Percentiles rank a stretch among this genome's conserved stretches.
Evolutionary conservation across 73 alveolate species (phyloP).

Genomic region (Urostyla sp.): DNA sequence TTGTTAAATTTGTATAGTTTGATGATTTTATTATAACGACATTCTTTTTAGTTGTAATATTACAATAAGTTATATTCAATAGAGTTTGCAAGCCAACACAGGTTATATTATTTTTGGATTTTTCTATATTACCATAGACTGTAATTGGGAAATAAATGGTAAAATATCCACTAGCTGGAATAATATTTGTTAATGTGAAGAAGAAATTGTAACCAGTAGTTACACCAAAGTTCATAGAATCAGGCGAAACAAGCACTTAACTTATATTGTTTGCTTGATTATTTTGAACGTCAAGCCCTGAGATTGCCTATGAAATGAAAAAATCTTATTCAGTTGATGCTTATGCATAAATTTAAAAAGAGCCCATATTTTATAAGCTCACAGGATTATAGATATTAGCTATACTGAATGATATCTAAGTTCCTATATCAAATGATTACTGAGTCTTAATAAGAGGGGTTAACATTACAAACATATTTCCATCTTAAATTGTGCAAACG

Average conservation of each 20-base stretch:
- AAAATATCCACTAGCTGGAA: constrained; percentile 4
- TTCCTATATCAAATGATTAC: not conserved
- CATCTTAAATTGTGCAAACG: constrained; percentile 31
- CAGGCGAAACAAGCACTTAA: not conserved
- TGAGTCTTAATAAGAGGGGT: not conserved
- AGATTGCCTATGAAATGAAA: not conserved
- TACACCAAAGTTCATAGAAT: constrained; percentile 9
- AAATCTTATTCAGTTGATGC: constrained; percentile 4
- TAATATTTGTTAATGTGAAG: constrained; percentile 18
- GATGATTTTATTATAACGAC: not conserved
- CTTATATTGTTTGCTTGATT: not conserved
- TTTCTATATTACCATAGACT: not conserved
- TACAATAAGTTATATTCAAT: constrained; percentile 16
- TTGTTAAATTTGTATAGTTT: constrained; percentile 8
- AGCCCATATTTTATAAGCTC: constrained; percentile 4
- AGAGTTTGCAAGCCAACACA: not conserved
- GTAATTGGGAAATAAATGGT: constrained; percentile 13
- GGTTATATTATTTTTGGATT: constrained; percentile 14
- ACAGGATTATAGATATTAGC: constrained; percentile 21
- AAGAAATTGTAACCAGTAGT: constrained; percentile 11
- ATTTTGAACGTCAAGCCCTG: constrained; percentile 28
- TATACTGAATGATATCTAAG: constrained; percentile 9
- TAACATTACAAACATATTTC: constrained; percentile 23
- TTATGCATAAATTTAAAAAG: not conserved
- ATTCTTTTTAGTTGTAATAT: not conserved